Conservation (phyloP, 176 grass and related monocot species). For the Hsuehochloa calcarea region DNA sequence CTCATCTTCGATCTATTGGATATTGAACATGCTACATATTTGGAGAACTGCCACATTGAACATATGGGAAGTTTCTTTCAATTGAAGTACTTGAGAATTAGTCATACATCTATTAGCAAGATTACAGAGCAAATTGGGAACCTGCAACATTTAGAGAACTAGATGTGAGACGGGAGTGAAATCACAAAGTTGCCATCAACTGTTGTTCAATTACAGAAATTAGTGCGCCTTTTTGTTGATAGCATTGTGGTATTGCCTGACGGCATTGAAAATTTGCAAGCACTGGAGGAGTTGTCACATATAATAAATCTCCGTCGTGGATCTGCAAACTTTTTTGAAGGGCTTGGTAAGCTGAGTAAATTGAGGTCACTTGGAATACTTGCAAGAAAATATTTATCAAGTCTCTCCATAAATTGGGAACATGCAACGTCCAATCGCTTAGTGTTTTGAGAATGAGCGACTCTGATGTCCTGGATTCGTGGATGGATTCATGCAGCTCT, state of each 20-base stretch:
- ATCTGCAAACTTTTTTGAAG: background rate
- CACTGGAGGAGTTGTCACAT: background rate
- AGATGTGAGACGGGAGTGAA: accelerated
- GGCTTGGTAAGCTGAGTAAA: background rate
- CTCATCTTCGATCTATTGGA: background rate
- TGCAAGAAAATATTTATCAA: no score
- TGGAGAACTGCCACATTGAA: background rate
- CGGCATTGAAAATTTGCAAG: background rate
- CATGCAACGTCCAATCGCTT: background rate
- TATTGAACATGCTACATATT: no score
- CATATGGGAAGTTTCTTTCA: background rate
- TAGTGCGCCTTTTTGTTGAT: background rate
- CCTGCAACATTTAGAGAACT: slow-evolving; percentile 11
- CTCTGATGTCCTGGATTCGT: background rate
- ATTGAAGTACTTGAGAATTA: slow-evolving; percentile 1
- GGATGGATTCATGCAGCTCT: no score
- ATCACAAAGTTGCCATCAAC: background rate
- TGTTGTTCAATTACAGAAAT: background rate
- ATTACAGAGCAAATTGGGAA: background rate
- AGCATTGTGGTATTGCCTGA: accelerated
- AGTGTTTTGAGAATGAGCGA: accelerated
- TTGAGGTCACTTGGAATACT: background rate
- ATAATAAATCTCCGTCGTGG: background rate
- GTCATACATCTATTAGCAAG: accelerated
- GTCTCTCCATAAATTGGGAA: no score